Evolutionary conservation across 148 eudicot genomes (phyloP), one percentile per base, ranked within the genome.

Genomic region (Silene uniflora): DNA sequence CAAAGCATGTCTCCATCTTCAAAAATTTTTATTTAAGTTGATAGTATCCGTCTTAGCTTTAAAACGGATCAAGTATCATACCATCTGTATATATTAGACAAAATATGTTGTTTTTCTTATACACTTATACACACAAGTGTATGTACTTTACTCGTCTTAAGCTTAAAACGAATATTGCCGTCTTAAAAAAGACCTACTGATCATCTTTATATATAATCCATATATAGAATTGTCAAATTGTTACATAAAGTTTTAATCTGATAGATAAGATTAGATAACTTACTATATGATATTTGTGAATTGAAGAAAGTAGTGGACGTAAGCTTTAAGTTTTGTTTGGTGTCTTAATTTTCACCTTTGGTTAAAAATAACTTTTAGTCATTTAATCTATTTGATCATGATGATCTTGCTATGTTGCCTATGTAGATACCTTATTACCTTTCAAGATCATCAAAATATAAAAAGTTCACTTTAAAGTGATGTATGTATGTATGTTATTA

Each of bases 281-380:
- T 52, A 62, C 14, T 22, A 61, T 49, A 75, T 75, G 16, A 68
- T 77, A 49, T 59, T 3, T 62, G 22, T 47, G 21, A 47, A 29
- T 47, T 0, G 24, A 69, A 47, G 25, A 49, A 69, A 69, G 65
- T 47, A 47, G 42, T 8, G 55, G 73, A 13, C 67, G 81, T 78
- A 73, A 78, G 67, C 75, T 78, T 78, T 78, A 78, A 78, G 77
- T 65, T 64, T 72, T 55, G 65, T 16, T 17, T 63, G 69, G 72
- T 78, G 73, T 66, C 67, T 66, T 67, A 58, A 65, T 78, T 78
- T 78, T 16, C 67, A 64, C 72, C 35, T 56, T 78, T 73, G 77
- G 76, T 72, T 62, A 71, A 47, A 72, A 13, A 47, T 27, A 47
- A 72, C 67, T 78, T 75, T 32, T 32, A 32, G 35, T 32, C 35